Conservation (phyloP, 2,329 filamentous ascomycete species). For the Exophiala sp. region DNA sequence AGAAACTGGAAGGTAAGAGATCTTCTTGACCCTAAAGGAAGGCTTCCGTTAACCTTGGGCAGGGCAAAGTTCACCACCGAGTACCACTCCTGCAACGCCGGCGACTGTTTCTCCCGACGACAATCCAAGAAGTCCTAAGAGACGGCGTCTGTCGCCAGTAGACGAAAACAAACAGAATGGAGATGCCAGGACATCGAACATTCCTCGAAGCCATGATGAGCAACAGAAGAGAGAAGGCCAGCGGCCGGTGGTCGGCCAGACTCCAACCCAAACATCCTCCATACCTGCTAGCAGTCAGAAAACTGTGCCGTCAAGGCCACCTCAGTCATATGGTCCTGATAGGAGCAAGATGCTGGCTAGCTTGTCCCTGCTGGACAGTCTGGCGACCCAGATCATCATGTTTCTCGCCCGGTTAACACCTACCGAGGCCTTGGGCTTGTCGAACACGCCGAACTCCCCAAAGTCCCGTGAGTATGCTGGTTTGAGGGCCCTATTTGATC, state of each 20-base stretch:
- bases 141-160: slow-evolving; percentile 32
- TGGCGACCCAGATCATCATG: slow-evolving; percentile 41
- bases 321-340: slow-evolving; percentile 2
- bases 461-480: slow-evolving; percentile 60
- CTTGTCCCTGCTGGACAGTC: slow-evolving; percentile 58
- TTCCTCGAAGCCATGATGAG: not conserved
- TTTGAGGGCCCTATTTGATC: slow-evolving; percentile 60
- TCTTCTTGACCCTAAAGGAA: not conserved
- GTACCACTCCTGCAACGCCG: not conserved
- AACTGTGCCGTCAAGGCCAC: slow-evolving; percentile 1
- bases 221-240: slow-evolving; percentile 4
- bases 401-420: slow-evolving; percentile 19
- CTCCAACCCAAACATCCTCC: not conserved
- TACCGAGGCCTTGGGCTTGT: slow-evolving; percentile 52
- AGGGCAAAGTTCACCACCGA: not conserved
- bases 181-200: not conserved
- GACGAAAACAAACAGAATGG: slow-evolving; percentile 34
- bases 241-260: not conserved
- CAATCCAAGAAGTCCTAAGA: slow-evolving; percentile 24
- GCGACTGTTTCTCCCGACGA: slow-evolving; percentile 6
- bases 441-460: slow-evolving; percentile 54
- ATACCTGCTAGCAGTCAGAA: not conserved
- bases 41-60: not conserved
- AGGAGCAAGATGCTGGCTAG: slow-evolving; percentile 53
- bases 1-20: slow-evolving; percentile 7